These are phyloP conservation scores for Coniochaeta sp. DNA, from an alignment of 2,329 filamentous ascomycete genomes.

Conservation along the genomic window DNA sequence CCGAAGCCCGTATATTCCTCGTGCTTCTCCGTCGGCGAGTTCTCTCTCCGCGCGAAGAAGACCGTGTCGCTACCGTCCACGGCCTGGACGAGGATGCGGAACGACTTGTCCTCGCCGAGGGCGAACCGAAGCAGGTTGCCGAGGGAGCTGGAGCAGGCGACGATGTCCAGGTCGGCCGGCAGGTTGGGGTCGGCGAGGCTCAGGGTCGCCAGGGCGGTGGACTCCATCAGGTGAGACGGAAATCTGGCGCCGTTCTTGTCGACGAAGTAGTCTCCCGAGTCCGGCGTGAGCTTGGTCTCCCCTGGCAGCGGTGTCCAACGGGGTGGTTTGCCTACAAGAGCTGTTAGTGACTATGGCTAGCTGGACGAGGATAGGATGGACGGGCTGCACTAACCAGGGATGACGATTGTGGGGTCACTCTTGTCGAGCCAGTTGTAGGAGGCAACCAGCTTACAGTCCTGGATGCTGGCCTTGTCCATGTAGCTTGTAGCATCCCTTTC, in stretches of 20 bases:
- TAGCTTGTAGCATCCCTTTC: conserved; percentile 6
- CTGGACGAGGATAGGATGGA: background rate
- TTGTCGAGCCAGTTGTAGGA: conserved; percentile 30
- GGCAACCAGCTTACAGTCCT: conserved; percentile 16
- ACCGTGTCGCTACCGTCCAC: conserved; percentile 50
- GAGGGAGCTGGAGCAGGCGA: conserved; percentile 54
- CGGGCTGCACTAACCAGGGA: conserved; percentile 22
- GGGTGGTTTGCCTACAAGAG: conserved; percentile 37
- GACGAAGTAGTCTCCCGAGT: conserved; percentile 42
- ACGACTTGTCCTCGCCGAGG: conserved; percentile 34
- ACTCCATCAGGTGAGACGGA: conserved; percentile 41
- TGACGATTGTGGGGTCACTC: conserved; percentile 16
- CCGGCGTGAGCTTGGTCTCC: conserved; percentile 28
- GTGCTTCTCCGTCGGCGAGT: conserved; percentile 50
- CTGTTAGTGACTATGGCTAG: conserved; percentile 1
- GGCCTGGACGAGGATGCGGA: conserved; percentile 51
- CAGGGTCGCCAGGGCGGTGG: conserved; percentile 33
- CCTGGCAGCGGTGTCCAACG: conserved; percentile 36
- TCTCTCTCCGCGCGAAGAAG: conserved; percentile 57
- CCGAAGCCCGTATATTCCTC: conserved; percentile 51
- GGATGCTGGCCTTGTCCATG: conserved; percentile 12
- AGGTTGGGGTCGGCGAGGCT: conserved; percentile 25
- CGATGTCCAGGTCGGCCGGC: conserved; percentile 40
- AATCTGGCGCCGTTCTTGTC: conserved; percentile 46
- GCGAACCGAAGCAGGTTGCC: conserved; percentile 54